Evolutionary conservation across 139 green algal species (phyloP).

Genomic region (Spirogloea muscicola): DNA sequence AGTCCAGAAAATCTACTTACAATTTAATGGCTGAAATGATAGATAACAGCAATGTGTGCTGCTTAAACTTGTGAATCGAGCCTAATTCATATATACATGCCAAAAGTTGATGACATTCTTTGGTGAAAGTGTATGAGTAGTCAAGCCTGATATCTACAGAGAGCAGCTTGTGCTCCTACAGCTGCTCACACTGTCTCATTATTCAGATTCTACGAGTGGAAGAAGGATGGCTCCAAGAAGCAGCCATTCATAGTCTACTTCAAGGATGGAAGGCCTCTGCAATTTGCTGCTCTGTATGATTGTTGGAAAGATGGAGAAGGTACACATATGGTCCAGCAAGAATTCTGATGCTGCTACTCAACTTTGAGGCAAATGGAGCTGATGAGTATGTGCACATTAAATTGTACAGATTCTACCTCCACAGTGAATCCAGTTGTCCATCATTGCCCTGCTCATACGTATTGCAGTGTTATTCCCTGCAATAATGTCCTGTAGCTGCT

Average conservation of each 20-base stretch:
- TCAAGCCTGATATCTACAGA: background rate
- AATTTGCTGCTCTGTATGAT: slow-evolving; percentile 37
- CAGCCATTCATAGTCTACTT: slow-evolving; percentile 45
- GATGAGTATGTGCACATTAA: background rate
- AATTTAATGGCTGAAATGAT: background rate
- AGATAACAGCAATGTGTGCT: background rate
- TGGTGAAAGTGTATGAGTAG: background rate
- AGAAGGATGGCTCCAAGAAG: slow-evolving; percentile 44
- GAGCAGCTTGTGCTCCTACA: background rate
- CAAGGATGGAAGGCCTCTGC: slow-evolving; percentile 9
- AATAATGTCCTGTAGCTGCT: background rate
- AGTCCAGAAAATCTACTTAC: background rate
- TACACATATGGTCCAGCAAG: background rate
- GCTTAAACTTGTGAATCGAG: background rate
- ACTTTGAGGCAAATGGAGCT: background rate
- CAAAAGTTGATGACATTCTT: background rate
- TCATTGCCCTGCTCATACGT: background rate
- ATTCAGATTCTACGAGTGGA: slow-evolving; percentile 48
- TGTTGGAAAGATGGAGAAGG: slow-evolving; percentile 27
- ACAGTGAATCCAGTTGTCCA: background rate
- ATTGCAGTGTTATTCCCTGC: background rate
- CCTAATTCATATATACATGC: no score
- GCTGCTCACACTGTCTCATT: background rate
- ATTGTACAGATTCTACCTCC: background rate
- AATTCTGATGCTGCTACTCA: background rate